Percentiles rank a stretch among this genome's conserved stretches.
Conservation (phyloP, 2,329 filamentous ascomycete genomes). For the Venturia effusa region DNA sequence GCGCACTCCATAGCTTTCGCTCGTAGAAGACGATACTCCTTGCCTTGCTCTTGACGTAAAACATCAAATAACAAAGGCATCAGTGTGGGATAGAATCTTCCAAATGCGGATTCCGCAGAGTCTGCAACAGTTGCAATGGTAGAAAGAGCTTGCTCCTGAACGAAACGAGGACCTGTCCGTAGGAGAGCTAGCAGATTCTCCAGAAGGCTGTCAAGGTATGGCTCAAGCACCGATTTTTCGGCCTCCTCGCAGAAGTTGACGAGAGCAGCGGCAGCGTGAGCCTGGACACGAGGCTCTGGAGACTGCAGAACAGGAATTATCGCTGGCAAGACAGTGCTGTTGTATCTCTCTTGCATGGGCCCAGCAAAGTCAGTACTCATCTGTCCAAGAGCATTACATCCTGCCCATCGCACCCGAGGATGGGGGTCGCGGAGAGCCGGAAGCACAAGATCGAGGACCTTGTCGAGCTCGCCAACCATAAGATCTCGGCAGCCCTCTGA, state of each 20-base stretch:
- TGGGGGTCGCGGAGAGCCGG: conserved; percentile 83
- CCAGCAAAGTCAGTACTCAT: conserved; percentile 99
- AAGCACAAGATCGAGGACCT: conserved; percentile 89
- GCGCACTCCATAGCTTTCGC: conserved; percentile 99
- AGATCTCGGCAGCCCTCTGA: conserved; percentile 93
- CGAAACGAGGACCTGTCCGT: conserved; percentile 86
- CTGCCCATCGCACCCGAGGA: conserved; percentile 90
- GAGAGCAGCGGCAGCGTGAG: conserved; percentile 90
- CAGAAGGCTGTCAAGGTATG: conserved; percentile 82
- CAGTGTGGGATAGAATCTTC: conserved; percentile 87
- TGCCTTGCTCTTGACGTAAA: conserved; percentile 78
- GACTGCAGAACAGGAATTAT: conserved; percentile 90
- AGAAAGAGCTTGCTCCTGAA: conserved; percentile 93
- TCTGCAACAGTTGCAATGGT: conserved; percentile 99
- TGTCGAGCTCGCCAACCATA: conserved; percentile 89
- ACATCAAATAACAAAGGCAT: conserved; percentile 94
- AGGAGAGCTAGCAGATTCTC: conserved; percentile 78
- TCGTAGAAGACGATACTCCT: conserved; percentile 80
- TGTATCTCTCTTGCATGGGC: conserved; percentile 95
- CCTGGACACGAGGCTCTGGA: conserved; percentile 85
- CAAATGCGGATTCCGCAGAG: conserved; percentile 88
- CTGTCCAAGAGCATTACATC: conserved; percentile 95
- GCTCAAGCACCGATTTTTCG: conserved; percentile 81
- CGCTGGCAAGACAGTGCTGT: conserved; percentile 73
- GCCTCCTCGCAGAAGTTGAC: conserved; percentile 99